Evolutionary conservation across 2,329 filamentous ascomycete genomes (phyloP).

Genomic region (Alternaria triticina): DNA sequence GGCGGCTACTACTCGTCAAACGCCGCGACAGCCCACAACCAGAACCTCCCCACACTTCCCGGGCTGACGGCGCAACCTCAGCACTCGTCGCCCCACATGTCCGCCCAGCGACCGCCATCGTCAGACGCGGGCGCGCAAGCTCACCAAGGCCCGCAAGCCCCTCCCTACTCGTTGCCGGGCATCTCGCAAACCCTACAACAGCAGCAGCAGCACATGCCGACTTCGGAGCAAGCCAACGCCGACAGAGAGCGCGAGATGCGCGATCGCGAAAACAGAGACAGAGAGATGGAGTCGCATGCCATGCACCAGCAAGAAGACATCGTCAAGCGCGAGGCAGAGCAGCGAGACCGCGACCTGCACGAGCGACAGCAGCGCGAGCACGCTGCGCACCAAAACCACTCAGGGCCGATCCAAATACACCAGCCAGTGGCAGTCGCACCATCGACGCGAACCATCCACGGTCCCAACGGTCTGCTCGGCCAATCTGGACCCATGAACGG

Average conservation of each 20-base stretch:
- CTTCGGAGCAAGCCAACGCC: constrained; percentile 41
- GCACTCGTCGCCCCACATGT: constrained; percentile 49
- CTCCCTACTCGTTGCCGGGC: constrained; percentile 53
- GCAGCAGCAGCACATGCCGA: constrained; percentile 44
- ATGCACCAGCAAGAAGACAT: constrained; percentile 62
- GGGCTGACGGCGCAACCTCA: constrained; percentile 54
- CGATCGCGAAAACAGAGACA: constrained; percentile 51
- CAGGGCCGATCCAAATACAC: constrained; percentile 88
- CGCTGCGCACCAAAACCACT: constrained; percentile 82
- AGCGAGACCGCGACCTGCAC: constrained; percentile 64
- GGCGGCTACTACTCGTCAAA: constrained; percentile 51
- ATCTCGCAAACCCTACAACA: constrained; percentile 52
- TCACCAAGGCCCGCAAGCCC: constrained; percentile 43
- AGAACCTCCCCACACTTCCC: constrained; percentile 54
- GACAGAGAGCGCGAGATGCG: constrained; percentile 58
- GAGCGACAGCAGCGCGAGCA: constrained; percentile 67
- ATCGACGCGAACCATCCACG: constrained; percentile 82
- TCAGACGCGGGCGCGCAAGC: constrained; percentile 47
- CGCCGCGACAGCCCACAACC: constrained; percentile 44
- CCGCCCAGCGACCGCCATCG: constrained; percentile 44
- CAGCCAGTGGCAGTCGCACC: constrained; percentile 83
- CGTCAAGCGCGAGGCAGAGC: constrained; percentile 51
- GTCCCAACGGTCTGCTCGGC: constrained; percentile 81
- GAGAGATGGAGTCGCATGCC: constrained; percentile 60
- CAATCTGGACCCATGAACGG: constrained; percentile 61